phyloP scores from a whole-genome alignment of 257 asterid species.

The Salvia rosmarinus region DNA sequence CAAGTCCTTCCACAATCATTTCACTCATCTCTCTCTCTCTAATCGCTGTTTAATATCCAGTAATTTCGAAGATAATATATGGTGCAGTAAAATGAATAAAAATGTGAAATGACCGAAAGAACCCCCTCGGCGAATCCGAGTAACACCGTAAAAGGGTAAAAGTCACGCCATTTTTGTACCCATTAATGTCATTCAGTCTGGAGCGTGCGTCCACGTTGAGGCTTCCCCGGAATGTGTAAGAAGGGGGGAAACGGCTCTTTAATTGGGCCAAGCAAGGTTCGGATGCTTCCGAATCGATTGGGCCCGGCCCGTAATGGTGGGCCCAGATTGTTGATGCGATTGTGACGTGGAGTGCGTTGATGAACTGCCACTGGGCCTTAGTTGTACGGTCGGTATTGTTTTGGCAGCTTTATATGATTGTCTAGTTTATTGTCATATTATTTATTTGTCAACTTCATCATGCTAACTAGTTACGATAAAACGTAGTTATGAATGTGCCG shows the following conservation, averaged over 20 bases:
- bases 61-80: background rate
- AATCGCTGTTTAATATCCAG: background rate
- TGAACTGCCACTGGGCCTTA: constrained; percentile 17
- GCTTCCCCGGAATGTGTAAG: constrained; percentile 35
- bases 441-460: background rate
- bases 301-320: constrained; percentile 25
- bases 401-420: background rate
- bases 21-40: background rate
- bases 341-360: constrained; percentile 1
- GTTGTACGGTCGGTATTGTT: background rate
- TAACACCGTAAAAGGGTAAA: too few species aligned
- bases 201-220: constrained; percentile 27
- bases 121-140: background rate
- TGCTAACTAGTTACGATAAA: too few species aligned
- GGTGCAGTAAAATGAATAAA: constrained; percentile 1
- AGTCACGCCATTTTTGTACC: background rate
- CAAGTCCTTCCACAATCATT: constrained; percentile 27
- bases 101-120: constrained; percentile 25
- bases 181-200: constrained; percentile 33
- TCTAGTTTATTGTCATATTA: background rate
- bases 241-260: constrained; percentile 12
- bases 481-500: too few species aligned
- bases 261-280: constrained; percentile 18
- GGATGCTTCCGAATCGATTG: background rate
- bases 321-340: constrained; percentile 6